Percentiles rank a stretch among this genome's conserved stretches.
Conservation (phyloP, 2,329 filamentous ascomycete genomes). For the Mariannaea elegans region DNA sequence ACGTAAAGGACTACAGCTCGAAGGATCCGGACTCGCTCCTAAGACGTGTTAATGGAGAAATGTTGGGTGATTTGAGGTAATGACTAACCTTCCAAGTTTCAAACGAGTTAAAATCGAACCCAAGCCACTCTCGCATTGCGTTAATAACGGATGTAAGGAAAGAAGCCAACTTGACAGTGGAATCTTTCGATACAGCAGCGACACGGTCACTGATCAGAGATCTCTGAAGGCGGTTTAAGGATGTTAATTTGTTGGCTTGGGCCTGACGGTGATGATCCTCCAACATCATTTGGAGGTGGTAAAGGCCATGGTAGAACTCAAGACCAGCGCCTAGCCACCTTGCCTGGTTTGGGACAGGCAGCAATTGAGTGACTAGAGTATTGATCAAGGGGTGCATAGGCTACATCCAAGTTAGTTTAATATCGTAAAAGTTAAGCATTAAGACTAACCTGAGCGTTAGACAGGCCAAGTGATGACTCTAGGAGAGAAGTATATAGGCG, state of each 20-base stretch:
- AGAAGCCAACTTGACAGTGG: constrained; percentile 61
- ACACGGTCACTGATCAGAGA: constrained; percentile 64
- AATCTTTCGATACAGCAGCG: constrained; percentile 66
- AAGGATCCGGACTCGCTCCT: constrained; percentile 45
- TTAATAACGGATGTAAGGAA: constrained; percentile 59
- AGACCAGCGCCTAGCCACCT: constrained; percentile 63
- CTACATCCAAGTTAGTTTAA: constrained; percentile 44
- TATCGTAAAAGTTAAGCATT: background rate
- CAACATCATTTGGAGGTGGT: constrained; percentile 52
- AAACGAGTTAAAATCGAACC: constrained; percentile 37
- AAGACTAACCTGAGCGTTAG: constrained; percentile 54
- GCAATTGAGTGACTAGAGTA: constrained; percentile 57
- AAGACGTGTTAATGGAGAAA: constrained; percentile 5
- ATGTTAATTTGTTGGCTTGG: constrained; percentile 58
- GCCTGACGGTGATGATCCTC: constrained; percentile 53
- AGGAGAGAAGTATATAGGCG: constrained; percentile 48
- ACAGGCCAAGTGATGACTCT: constrained; percentile 39
- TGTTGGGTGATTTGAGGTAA: background rate
- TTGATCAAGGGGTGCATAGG: constrained; percentile 70
- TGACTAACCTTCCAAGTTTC: constrained; percentile 45
- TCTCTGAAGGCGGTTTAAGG: constrained; percentile 68
- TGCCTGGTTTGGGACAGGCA: constrained; percentile 48
- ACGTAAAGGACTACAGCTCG: constrained; percentile 61
- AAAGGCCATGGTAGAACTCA: constrained; percentile 59
- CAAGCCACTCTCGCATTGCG: constrained; percentile 55